These are phyloP conservation scores for Cladosporium sp. DNA, from an alignment of 2,329 filamentous ascomycete species.

Conservation along the genomic window DNA sequence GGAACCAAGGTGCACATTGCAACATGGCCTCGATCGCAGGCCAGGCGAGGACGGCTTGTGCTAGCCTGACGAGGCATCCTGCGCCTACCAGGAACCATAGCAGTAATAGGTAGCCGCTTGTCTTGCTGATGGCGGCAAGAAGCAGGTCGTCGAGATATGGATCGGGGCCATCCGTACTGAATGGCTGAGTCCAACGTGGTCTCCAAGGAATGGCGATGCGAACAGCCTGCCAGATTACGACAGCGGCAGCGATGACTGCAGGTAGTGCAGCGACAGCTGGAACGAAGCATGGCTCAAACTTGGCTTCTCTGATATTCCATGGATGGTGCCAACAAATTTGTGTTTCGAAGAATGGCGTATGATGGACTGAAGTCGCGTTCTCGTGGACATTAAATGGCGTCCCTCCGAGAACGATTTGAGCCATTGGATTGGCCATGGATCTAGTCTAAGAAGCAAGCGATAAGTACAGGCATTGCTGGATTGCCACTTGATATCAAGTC, in stretches of 20 bases:
- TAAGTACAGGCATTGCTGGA: neutral
- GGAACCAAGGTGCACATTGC: slow-evolving; percentile 29
- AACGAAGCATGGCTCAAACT: slow-evolving; percentile 43
- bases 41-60: slow-evolving; percentile 17
- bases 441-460: neutral
- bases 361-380: neutral
- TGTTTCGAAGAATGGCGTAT: neutral
- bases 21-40: slow-evolving; percentile 17
- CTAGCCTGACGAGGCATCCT: slow-evolving; percentile 26
- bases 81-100: slow-evolving; percentile 24
- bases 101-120: slow-evolving; percentile 23
- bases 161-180: slow-evolving; percentile 47
- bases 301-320: slow-evolving; percentile 40
- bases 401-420: slow-evolving; percentile 8
- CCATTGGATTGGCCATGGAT: neutral
- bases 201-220: slow-evolving; percentile 37
- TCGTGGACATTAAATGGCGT: neutral
- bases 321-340: slow-evolving; percentile 28
- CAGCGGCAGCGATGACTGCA: slow-evolving; percentile 37
- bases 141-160: slow-evolving; percentile 19
- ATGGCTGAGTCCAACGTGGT: slow-evolving; percentile 54
- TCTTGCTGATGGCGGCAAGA: slow-evolving; percentile 36
- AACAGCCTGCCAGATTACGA: slow-evolving; percentile 41
- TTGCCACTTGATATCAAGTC: neutral
- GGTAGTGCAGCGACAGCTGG: slow-evolving; percentile 43